Conservation (phyloP, 2,329 filamentous ascomycete species). For the Aspergillus pseudoglaucus region DNA sequence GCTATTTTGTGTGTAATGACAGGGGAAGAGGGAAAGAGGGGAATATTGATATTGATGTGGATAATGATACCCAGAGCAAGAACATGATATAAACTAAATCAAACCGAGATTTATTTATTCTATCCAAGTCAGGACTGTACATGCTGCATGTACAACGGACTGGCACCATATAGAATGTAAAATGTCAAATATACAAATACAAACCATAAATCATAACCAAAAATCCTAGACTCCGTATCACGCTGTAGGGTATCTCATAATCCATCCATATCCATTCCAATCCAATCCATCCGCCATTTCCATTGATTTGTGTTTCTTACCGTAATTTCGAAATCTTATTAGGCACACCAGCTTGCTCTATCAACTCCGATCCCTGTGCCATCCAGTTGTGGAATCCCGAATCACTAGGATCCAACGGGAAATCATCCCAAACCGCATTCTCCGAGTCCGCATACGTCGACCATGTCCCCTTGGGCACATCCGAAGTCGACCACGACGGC, state of each 20-base stretch:
- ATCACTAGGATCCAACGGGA: slow-evolving; percentile 33
- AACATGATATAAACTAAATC: not conserved
- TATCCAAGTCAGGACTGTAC: not conserved
- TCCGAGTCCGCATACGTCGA: slow-evolving; percentile 38
- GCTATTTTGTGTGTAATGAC: too few relatives aligned
- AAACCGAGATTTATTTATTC: not conserved
- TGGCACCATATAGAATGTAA: not conserved
- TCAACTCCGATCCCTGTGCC: slow-evolving; percentile 31
- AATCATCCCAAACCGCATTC: slow-evolving; percentile 37
- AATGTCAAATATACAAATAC: slow-evolving; percentile 4
- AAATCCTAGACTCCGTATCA: slow-evolving; percentile 12
- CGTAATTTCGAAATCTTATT: slow-evolving; percentile 18
- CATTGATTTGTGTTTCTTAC: slow-evolving; percentile 1
- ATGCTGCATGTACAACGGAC: not conserved
- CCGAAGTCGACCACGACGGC: slow-evolving; percentile 31
- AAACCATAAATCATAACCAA: slow-evolving; percentile 21
- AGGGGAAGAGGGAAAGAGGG: too few relatives aligned
- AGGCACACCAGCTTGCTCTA: slow-evolving; percentile 35
- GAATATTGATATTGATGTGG: too few relatives aligned
- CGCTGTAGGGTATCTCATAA: slow-evolving; percentile 32
- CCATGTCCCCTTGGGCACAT: slow-evolving; percentile 34
- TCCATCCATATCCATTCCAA: slow-evolving; percentile 9
- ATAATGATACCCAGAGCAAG: slow-evolving; percentile 6
- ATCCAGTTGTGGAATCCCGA: slow-evolving; percentile 39
- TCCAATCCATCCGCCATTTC: slow-evolving; percentile 5